Conservation (phyloP, 805 yeast species). For the Nakazawaea peltata region DNA sequence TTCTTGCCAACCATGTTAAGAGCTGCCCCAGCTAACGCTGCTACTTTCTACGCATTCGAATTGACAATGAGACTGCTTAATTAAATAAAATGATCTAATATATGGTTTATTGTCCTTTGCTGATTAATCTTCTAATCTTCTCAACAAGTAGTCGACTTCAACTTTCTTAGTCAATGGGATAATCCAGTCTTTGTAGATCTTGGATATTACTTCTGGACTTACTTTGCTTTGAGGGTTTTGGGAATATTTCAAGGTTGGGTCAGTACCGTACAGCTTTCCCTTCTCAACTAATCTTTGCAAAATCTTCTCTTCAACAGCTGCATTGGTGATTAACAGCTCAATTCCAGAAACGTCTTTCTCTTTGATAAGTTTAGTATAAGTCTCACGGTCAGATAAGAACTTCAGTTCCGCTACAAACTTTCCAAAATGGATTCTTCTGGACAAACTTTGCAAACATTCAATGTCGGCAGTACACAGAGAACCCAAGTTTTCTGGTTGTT, state of each 20-base stretch:
- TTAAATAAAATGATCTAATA: slow-evolving; percentile 12
- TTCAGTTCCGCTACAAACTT: slow-evolving; percentile 97
- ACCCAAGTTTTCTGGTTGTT: slow-evolving; percentile 81
- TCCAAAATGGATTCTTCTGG: slow-evolving; percentile 94
- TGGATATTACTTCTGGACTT: slow-evolving; percentile 73
- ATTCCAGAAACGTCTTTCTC: slow-evolving; percentile 65
- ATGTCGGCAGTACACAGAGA: slow-evolving; percentile 81
- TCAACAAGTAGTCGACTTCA: slow-evolving; percentile 83
- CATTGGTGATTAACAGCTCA: slow-evolving; percentile 74
- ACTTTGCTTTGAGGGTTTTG: slow-evolving; percentile 68
- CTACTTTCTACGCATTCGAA: slow-evolving; percentile 92
- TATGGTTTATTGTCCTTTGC: not conserved
- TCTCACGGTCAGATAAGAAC: slow-evolving; percentile 58
- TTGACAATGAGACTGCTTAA: slow-evolving; percentile 64
- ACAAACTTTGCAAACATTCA: slow-evolving; percentile 78
- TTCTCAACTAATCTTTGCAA: slow-evolving; percentile 70
- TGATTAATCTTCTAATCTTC: slow-evolving; percentile 69
- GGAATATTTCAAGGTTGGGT: slow-evolving; percentile 69
- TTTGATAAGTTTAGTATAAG: slow-evolving; percentile 56
- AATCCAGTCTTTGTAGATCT: slow-evolving; percentile 77
- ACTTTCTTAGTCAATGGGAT: slow-evolving; percentile 94
- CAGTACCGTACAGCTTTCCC: slow-evolving; percentile 82
- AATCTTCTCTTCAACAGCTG: slow-evolving; percentile 79
- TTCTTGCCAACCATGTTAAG: slow-evolving; percentile 87
- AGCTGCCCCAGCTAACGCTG: slow-evolving; percentile 98